phyloP scores from a whole-genome alignment of 2,329 filamentous ascomycete genomes.

The Coniosporium tulheliwenetii region DNA sequence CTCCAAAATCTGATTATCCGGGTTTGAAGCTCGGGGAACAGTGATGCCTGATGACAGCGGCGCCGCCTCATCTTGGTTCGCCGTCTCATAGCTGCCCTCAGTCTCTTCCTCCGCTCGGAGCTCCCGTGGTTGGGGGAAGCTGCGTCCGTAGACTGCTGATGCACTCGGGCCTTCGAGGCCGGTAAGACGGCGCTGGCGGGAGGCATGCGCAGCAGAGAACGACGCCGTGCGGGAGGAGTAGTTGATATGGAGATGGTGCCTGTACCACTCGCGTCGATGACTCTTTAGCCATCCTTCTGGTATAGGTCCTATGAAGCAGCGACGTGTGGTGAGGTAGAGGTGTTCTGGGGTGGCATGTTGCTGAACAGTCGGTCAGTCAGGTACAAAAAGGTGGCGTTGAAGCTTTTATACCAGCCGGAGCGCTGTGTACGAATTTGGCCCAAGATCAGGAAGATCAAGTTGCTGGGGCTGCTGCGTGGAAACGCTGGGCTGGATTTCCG shows the following conservation, averaged over 20 bases:
- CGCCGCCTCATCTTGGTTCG: conserved; percentile 8
- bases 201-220: conserved; percentile 33
- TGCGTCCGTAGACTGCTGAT: conserved; percentile 20
- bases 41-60: conserved; percentile 9
- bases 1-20: not conserved
- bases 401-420: conserved; percentile 31
- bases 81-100: conserved; percentile 11
- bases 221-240: conserved; percentile 28
- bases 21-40: conserved; percentile 11
- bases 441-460: conserved; percentile 12
- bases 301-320: conserved; percentile 50
- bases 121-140: conserved; percentile 26
- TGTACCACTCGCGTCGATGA: conserved; percentile 49
- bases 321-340: conserved; percentile 43
- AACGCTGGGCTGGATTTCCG: not conserved
- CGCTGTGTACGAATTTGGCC: conserved; percentile 36
- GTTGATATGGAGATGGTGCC: conserved; percentile 28
- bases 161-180: conserved; percentile 24
- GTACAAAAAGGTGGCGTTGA: not conserved
- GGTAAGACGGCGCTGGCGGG: conserved; percentile 25
- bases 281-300: conserved; percentile 49
- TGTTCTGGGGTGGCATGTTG: conserved; percentile 47
- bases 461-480: not conserved
- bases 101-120: conserved; percentile 2
- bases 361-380: conserved; percentile 15